phyloP scores from a whole-genome alignment of 2,329 filamentous ascomycete genomes.

The Akanthomyces uredinophilus region DNA sequence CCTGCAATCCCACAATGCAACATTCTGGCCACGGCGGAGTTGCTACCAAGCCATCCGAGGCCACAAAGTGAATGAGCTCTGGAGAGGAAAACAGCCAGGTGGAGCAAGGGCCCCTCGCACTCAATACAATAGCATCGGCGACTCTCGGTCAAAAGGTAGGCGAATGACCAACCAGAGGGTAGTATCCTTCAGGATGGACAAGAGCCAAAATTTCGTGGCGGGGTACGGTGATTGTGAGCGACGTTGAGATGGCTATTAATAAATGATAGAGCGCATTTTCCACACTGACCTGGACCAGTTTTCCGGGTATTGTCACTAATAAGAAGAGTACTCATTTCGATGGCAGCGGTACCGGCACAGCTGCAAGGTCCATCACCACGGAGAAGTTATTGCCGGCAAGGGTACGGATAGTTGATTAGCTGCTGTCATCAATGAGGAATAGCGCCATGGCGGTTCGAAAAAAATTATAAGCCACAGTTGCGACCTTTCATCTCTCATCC shows the following conservation, averaged over 20 bases:
- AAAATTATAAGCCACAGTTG: background rate
- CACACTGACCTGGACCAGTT: background rate
- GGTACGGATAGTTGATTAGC: background rate
- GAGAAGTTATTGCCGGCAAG: background rate
- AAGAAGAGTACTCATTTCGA: background rate
- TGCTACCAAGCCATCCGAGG: constrained; percentile 20
- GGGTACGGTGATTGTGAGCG: background rate
- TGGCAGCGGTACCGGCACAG: background rate
- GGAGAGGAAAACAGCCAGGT: background rate
- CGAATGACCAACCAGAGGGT: background rate
- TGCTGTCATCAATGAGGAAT: background rate
- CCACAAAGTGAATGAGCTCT: constrained; percentile 19
- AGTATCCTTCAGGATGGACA: background rate
- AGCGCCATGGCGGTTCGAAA: background rate
- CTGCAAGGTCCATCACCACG: background rate
- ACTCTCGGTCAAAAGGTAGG: constrained; percentile 8
- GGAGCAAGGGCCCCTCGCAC: background rate
- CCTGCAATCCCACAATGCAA: constrained; percentile 4
- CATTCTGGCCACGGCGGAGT: background rate
- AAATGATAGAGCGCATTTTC: background rate
- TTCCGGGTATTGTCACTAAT: background rate
- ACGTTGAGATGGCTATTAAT: background rate
- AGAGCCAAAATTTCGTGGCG: background rate
- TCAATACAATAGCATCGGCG: constrained; percentile 2
- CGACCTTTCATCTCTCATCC: background rate